These are phyloP conservation scores for Didymella lethalis DNA, from an alignment of 2,329 filamentous ascomycete species.

Conservation along the genomic window DNA sequence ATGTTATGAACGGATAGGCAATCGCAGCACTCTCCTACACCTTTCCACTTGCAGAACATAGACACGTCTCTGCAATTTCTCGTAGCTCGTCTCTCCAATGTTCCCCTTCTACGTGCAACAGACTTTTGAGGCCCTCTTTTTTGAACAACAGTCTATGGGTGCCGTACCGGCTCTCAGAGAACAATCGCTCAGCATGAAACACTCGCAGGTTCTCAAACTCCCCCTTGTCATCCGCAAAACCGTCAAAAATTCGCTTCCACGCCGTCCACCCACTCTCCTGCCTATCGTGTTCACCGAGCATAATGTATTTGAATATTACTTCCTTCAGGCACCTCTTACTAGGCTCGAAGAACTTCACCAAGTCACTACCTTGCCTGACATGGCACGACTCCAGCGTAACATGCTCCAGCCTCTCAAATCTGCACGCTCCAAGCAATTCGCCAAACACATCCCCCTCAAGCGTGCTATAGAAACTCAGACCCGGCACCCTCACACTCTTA, in stretches of 20 bases:
- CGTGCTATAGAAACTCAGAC: constrained; percentile 36
- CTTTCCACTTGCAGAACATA: background rate
- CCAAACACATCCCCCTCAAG: constrained; percentile 36
- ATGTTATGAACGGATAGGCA: constrained; percentile 3
- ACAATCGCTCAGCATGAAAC: background rate
- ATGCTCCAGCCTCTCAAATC: background rate
- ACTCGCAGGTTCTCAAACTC: background rate
- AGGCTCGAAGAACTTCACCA: background rate
- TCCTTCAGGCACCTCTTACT: background rate
- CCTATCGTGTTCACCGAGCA: background rate
- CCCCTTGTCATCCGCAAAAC: background rate
- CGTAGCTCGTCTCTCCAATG: constrained; percentile 1
- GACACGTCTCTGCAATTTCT: background rate
- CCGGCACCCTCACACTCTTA: constrained; percentile 26
- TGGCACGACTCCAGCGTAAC: background rate
- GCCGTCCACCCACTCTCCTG: background rate
- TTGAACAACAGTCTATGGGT: background rate
- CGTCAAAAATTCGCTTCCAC: background rate
- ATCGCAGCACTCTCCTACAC: constrained; percentile 1
- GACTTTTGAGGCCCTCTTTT: background rate
- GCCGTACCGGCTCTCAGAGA: background rate
- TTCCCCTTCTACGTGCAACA: background rate
- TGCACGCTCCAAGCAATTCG: constrained; percentile 27
- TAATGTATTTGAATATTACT: background rate
- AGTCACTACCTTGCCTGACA: background rate